A percentile compares a stretch with the other conserved stretches of the same genome.
These are phyloP conservation scores for Aspergillus awamori DNA, from an alignment of 2,329 filamentous ascomycete genomes.

Conservation along the genomic window DNA sequence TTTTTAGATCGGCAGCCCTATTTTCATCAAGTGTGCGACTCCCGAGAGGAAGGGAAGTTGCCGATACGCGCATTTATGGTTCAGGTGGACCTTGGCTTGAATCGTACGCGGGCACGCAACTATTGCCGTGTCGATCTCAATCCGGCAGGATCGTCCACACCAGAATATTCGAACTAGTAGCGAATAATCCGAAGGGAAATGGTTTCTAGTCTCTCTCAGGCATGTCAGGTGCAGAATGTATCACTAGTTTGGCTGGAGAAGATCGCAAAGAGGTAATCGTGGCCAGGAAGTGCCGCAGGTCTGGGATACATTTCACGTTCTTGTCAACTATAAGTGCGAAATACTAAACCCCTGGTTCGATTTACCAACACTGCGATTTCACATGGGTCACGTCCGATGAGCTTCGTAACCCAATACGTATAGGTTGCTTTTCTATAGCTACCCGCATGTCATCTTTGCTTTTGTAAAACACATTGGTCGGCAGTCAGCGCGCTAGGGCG, in stretches of 20 bases:
- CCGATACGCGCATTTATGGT: slow-evolving; percentile 8
- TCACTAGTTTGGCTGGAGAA: background rate
- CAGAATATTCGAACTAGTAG: background rate
- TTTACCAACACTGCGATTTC: background rate
- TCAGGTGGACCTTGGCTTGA: slow-evolving; percentile 6
- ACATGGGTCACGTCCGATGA: background rate
- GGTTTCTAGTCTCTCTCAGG: background rate
- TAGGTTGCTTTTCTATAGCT: background rate
- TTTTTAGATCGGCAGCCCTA: slow-evolving; percentile 10
- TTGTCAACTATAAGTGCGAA: no score
- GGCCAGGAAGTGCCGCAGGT: background rate
- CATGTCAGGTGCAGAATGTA: no score
- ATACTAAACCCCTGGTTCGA: no score
- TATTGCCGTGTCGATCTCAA: slow-evolving; percentile 1
- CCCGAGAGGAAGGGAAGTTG: slow-evolving; percentile 2
- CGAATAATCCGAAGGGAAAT: background rate
- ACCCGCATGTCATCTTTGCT: background rate
- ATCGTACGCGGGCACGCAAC: slow-evolving; percentile 1
- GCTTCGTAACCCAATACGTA: background rate
- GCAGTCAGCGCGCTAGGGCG: background rate
- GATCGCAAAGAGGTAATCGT: background rate
- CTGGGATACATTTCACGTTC: background rate
- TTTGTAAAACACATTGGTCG: background rate
- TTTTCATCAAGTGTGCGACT: slow-evolving; percentile 8
- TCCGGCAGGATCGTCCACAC: background rate